These are phyloP conservation scores for Grosmannia clavigera DNA, from an alignment of 2,329 filamentous ascomycete genomes.

Conservation along the genomic window DNA sequence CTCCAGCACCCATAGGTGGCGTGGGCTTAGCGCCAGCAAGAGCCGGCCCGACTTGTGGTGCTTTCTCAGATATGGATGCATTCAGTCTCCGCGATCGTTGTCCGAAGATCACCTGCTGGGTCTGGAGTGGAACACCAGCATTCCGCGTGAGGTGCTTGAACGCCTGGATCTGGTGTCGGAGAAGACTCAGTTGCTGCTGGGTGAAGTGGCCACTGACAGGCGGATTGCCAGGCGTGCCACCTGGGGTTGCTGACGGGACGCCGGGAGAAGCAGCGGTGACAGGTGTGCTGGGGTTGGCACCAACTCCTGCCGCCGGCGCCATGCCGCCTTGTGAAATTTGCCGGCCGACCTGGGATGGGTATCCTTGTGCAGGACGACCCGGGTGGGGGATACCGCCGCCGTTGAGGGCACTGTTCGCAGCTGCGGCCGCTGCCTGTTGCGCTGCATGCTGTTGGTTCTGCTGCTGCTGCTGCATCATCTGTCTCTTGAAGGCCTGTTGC, in stretches of 20 bases:
- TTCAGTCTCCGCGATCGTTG: constrained; percentile 52
- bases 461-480: constrained; percentile 29
- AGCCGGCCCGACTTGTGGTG: constrained; percentile 22
- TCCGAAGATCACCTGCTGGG: constrained; percentile 75
- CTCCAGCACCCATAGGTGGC: constrained; percentile 10
- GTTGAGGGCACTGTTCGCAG: constrained; percentile 30
- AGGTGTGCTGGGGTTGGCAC: constrained; percentile 12
- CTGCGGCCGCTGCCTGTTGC: constrained; percentile 19
- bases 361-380: constrained; percentile 23
- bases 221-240: constrained; percentile 8
- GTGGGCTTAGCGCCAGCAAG: constrained; percentile 1
- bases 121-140: constrained; percentile 59
- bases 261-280: neutral
- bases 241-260: constrained; percentile 19
- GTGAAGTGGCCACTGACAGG: constrained; percentile 47
- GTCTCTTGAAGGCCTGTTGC: constrained; percentile 18
- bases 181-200: constrained; percentile 62
- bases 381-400: constrained; percentile 15
- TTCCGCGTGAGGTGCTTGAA: constrained; percentile 89
- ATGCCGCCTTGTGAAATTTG: constrained; percentile 9
- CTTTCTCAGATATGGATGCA: constrained; percentile 36
- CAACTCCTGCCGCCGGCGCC: constrained; percentile 14
- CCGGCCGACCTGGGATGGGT: constrained; percentile 14
- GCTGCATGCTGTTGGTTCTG: constrained; percentile 15
- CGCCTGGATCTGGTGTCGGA: constrained; percentile 78